Evolutionary conservation across 352 stramenopile species (phyloP).

Genomic region (Globisporangium cystogenes): DNA sequence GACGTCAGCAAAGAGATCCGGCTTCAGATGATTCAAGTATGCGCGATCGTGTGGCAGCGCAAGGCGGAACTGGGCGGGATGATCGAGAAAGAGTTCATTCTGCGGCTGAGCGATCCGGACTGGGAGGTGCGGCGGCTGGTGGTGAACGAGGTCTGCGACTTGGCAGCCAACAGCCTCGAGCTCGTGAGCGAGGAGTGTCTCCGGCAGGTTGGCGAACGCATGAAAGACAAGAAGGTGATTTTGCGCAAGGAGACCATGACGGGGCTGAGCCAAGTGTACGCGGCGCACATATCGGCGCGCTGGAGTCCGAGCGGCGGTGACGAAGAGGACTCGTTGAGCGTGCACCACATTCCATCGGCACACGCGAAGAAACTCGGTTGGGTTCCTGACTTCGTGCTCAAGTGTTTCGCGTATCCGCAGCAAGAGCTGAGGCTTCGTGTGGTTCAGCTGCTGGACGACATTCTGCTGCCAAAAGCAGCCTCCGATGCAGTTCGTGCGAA

Average conservation of each 20-base stretch:
- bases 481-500: constrained; percentile 48
- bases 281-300: constrained; percentile 52
- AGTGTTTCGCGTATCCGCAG: constrained; percentile 82
- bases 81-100: constrained; percentile 71
- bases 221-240: constrained; percentile 85
- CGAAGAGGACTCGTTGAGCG: constrained; percentile 15
- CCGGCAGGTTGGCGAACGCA: constrained; percentile 70
- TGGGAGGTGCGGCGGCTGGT: constrained; percentile 78
- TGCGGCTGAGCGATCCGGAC: constrained; percentile 68
- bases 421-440: constrained; percentile 81
- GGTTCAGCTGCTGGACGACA: constrained; percentile 80
- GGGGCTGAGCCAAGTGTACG: constrained; percentile 78
- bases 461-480: constrained; percentile 68
- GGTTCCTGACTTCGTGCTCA: constrained; percentile 81
- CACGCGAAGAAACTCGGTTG: constrained; percentile 69
- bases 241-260: constrained; percentile 87
- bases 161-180: constrained; percentile 67
- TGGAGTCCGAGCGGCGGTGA: constrained; percentile 30
- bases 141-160: constrained; percentile 80
- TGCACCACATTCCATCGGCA: constrained; percentile 24
- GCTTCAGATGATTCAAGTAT: constrained; percentile 74
- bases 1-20: constrained; percentile 86
- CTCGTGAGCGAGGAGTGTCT: constrained; percentile 63
- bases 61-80: constrained; percentile 51
- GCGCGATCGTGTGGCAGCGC: constrained; percentile 62